Evolutionary conservation across 495 filamentous ascomycete species (phyloP), one percentile per base, ranked within the genome.

Genomic region (Aspergillus ellipticus): DNA sequence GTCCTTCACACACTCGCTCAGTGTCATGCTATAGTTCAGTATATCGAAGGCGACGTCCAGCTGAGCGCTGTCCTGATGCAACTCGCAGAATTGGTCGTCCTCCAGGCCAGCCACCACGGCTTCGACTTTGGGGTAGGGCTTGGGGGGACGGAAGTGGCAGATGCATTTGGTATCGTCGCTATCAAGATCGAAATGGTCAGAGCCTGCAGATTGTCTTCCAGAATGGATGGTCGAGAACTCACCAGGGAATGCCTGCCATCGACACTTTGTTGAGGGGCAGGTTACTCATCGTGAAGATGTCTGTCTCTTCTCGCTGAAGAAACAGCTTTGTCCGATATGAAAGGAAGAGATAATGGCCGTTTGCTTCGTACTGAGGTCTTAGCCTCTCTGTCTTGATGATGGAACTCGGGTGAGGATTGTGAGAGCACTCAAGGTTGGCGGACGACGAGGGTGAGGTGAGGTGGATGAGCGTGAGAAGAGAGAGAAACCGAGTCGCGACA

Each of bases 21-120:
- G 31, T 17, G 54, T 43, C 49, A 73, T 54, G 6, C 15, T 53
- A 10, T 65, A 59, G 0, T 21, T 33, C 46, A 65, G 29, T 4
- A 70, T 37, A 45, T 73, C 65, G 47, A 71, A 73, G 4, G 48
- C 46, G 2, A 63, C 62, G 24, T 71, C 66, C 13, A 73, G 54
- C 24, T 65, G 54, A 17, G 63, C 50, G 6, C 49, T 26, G 9
- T 33, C 15, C 22, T 56, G 60, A 26, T 65, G 54, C 10, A 73
- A 37, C 16, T 49, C 55, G 41, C 42, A 16, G 24, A 48, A 45
- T 28, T 70, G 53, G 2, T 53, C 55, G 17, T 59, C 22, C 29
- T 61, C 43, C 2, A 49, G 33, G 10, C 65, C 63, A 21, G 43
- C 45, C 24, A 67, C 22, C 21, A 60, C 15, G 10, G 67, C 28